Evolutionary conservation across 352 stramenopile genomes (phyloP).

Genomic region (Globisporangium megalacanthum): DNA sequence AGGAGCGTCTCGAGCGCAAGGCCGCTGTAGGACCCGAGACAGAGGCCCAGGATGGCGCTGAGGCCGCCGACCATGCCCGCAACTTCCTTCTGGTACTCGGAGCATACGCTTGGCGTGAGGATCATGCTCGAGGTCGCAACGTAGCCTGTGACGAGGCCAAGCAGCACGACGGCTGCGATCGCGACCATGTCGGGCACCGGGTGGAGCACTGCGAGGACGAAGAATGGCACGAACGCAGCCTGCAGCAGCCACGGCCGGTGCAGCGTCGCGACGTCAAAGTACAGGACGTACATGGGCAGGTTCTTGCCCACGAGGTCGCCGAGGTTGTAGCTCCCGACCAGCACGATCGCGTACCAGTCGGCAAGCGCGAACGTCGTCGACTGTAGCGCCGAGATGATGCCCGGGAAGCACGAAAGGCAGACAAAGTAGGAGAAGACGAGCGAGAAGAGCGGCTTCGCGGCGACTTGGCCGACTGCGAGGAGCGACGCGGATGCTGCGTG

Average conservation of each 20-base stretch:
- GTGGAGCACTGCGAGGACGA: constrained; percentile 47
- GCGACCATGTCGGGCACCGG: constrained; percentile 48
- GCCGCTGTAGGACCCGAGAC: constrained; percentile 68
- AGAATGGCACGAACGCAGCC: constrained; percentile 62
- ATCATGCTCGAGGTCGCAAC: constrained; percentile 78
- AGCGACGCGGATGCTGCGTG: constrained; percentile 41
- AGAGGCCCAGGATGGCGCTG: constrained; percentile 69
- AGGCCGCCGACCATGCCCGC: constrained; percentile 70
- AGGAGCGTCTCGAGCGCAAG: constrained; percentile 63
- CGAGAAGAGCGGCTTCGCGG: constrained; percentile 74
- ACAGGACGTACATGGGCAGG: constrained; percentile 61
- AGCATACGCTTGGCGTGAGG: constrained; percentile 64
- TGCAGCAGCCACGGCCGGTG: constrained; percentile 65
- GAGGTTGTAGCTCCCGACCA: constrained; percentile 72
- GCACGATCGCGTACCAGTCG: constrained; percentile 73
- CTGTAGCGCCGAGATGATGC: constrained; percentile 65
- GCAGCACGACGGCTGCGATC: constrained; percentile 43
- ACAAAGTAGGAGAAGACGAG: constrained; percentile 75
- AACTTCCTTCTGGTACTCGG: constrained; percentile 73
- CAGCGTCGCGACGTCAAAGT: constrained; percentile 61
- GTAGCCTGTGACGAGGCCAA: constrained; percentile 70
- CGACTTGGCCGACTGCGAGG: constrained; percentile 48
- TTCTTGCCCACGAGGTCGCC: constrained; percentile 80
- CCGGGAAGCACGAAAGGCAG: constrained; percentile 74
- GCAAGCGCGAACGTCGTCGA: constrained; percentile 49